Base-by-base conservation (phyloP, 495 filamentous ascomycete species). In the Aspergillus hancockii region DNA sequence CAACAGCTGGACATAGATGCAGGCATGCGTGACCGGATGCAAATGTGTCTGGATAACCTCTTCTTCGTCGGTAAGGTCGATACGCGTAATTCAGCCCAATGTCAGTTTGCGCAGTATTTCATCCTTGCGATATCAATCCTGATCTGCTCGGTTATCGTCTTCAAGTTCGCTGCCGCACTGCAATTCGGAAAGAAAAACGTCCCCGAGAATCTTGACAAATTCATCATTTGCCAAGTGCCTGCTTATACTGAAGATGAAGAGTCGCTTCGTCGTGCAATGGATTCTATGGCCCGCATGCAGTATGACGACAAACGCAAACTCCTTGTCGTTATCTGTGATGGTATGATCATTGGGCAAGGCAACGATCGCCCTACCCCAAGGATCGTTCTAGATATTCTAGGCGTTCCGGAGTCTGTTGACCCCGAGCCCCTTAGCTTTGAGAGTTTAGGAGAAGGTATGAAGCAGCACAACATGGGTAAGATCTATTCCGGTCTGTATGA, bases 301-400 rank as follows among this genome's bases (percentile, higher is more conserved):
- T 99, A 99, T 71, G 94, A 99, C 67, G 93, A 99, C 75, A 98
- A 98, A 76, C 90, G 94, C 63, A 99, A 99, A 76, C 82, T 99
- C 12, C 78, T 99, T 49, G 87, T 97, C 58, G 82, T 99, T 49
- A 82, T 99, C 58, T 99, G 94, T 66, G 94, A 99, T 69, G 94
- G 94, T 77, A 98, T 99, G 93, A 98, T 99, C 75, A 93, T 99
- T 61, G 94, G 94, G 59, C 92, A 97, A 76, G 94, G 94, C 63
- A 99, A 99, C 72, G 94, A 99, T 69, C 84, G 90, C 51, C 91
- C 95, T 9, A 99, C 94, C 10, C 94, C 94, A 8, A 84, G 92
- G 54, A 99, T 99, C 62, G 95, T 98, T 34, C 83, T 99, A 53
- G 94, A 99, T 66, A 98, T 99, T 72, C 77, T 99, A 22, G 94